Percentiles rank a stretch among this genome's conserved stretches.
phyloP scores from a whole-genome alignment of 78 protist genomes.

The Dictyostelium brefeldianum region DNA sequence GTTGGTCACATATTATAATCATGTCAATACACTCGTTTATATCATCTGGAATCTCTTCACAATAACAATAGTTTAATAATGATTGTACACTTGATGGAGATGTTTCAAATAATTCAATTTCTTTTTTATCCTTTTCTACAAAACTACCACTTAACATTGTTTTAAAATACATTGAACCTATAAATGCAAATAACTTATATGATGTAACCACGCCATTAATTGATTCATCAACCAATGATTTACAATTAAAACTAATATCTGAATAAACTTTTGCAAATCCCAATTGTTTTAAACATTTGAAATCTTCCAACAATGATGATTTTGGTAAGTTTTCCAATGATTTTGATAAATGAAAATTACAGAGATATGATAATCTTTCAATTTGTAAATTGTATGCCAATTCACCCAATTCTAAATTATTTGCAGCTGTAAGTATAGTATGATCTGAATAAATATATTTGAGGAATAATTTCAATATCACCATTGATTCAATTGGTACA shows the following conservation, averaged over 20 bases:
- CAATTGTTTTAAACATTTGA: background rate
- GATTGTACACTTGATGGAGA: background rate
- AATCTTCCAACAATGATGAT: constrained; percentile 32
- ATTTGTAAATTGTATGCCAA: constrained; percentile 14
- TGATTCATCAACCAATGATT: background rate
- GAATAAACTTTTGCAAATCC: background rate
- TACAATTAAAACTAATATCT: constrained; percentile 29
- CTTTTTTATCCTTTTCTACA: constrained; percentile 24
- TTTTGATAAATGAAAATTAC: constrained; percentile 10
- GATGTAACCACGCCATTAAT: background rate
- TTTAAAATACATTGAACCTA: constrained; percentile 26
- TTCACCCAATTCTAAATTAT: constrained; percentile 34
- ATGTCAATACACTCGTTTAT: constrained; percentile 44
- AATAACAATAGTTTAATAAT: constrained; percentile 31
- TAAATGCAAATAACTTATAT: constrained; percentile 22
- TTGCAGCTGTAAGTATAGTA: background rate
- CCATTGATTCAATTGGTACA: background rate
- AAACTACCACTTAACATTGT: constrained; percentile 64
- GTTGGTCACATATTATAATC: constrained; percentile 27
- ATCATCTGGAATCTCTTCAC: constrained; percentile 26
- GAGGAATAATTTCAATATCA: background rate
- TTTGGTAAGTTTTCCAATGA: constrained; percentile 44
- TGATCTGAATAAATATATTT: constrained; percentile 66
- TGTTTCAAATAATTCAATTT: constrained; percentile 34
- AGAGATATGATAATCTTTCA: constrained; percentile 39